Base-by-base conservation (phyloP, 768 basidiomycete species). In the Russula foetens region DNA sequence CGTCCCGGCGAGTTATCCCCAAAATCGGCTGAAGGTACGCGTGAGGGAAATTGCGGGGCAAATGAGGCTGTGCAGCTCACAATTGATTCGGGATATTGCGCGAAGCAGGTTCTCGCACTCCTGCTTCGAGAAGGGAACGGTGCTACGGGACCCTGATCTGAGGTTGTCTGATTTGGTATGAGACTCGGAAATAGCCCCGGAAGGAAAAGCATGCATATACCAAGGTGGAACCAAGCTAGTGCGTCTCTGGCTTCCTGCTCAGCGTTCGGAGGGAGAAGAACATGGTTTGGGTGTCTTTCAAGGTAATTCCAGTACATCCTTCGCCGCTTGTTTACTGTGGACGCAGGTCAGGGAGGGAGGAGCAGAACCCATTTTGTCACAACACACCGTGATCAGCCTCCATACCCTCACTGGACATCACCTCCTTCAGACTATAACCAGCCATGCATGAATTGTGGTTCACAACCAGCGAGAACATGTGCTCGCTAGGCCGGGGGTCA, bases 231-330 rank as follows among this genome's bases (percentile, higher is more conserved):
- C 75, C 79, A 81, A 17, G 78, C 75, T 51, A 82, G 64, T 23
- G 79, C 76, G 60, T 84, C 81, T 19, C 71, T 70, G 3, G 79
- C 79, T 58, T 83, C 80, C 23, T 70, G 60, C 35, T 77, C 63
- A 0, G 79, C 81, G 24, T 73, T 71, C n/a, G 66, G 53, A 19
- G 79, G 78, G 31, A 75, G 73, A 19, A 72, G 64, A 0, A 75
- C 68, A 65, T 83, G 81, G 6, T 72, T 70, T 5, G 81, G 80
- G 66, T 82, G 79, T 26, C 75, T 74, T 70, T 74, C 76, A 12
- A 84, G 62, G 56, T 75, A 80, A 57, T 77, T 81, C 81, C 79
- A 82, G 65, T 83, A 82, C 19, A 79, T 69, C 5, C 78, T 73
- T 52, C 79, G 75, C 11, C 71, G 53, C 53, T 58, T 39, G 49